Evolutionary conservation across 2,329 filamentous ascomycete genomes (phyloP).

Genomic region (Fusarium nurragi): DNA sequence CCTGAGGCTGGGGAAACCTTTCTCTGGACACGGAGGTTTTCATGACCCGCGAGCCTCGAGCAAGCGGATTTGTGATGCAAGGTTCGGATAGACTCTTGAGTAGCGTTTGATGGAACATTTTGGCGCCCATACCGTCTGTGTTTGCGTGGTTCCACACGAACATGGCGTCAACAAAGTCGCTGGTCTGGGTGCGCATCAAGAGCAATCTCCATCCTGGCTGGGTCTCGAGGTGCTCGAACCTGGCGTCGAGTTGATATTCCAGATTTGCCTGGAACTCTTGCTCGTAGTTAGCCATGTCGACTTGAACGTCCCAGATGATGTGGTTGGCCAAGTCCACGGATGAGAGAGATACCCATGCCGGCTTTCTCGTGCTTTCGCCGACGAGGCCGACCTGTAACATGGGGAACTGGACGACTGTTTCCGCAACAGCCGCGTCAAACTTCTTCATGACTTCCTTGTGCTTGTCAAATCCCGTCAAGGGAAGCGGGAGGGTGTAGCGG

Average conservation of each 20-base stretch:
- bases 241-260: constrained; percentile 1
- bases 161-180: constrained; percentile 1
- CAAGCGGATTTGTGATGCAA: neutral
- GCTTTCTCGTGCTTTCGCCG: neutral
- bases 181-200: neutral
- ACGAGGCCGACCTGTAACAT: neutral
- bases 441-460: neutral
- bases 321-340: constrained; percentile 1
- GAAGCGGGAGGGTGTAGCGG: neutral
- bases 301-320: neutral
- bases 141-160: constrained; percentile 4
- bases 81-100: neutral
- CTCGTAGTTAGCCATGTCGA: neutral
- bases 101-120: neutral
- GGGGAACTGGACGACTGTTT: neutral
- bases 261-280: neutral
- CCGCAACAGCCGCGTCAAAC: neutral
- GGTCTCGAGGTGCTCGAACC: neutral
- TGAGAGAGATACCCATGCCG: neutral
- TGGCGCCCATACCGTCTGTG: neutral
- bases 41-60: neutral
- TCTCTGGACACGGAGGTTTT: neutral
- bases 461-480: neutral
- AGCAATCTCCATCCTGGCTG: constrained; percentile 2
- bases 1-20: constrained; percentile 2